A percentile compares a stretch with the other conserved stretches of the same genome.
Conservation (phyloP, 495 filamentous ascomycete genomes). For the Delitschia confertaspora region DNA sequence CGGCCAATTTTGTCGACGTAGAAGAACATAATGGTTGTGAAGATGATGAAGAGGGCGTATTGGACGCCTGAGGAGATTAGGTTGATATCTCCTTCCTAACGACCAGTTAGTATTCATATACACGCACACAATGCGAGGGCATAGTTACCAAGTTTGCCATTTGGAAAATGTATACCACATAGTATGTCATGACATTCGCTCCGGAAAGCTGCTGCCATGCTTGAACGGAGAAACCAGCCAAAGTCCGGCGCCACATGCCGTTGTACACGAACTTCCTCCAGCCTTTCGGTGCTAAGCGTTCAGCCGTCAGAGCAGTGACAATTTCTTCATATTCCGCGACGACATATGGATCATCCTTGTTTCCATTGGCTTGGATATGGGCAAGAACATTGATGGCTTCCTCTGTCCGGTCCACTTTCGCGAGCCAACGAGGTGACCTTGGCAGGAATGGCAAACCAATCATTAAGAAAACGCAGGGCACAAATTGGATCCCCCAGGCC, state of each 20-base stretch:
- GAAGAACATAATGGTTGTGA: slow-evolving; percentile 57
- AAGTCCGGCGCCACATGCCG: slow-evolving; percentile 62
- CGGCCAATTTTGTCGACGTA: slow-evolving; percentile 71
- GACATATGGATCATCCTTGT: slow-evolving; percentile 57
- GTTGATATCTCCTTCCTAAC: slow-evolving; percentile 55
- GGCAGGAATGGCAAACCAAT: slow-evolving; percentile 61
- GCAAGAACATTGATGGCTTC: slow-evolving; percentile 61
- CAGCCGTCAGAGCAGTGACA: slow-evolving; percentile 47
- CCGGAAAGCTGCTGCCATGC: slow-evolving; percentile 63
- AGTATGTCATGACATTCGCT: slow-evolving; percentile 55
- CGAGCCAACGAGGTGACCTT: slow-evolving; percentile 64
- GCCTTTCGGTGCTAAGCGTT: slow-evolving; percentile 44
- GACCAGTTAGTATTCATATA: no score
- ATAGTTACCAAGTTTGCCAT: slow-evolving; percentile 60
- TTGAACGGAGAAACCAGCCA: slow-evolving; percentile 61
- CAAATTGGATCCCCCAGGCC: slow-evolving; percentile 64
- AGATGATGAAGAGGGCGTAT: slow-evolving; percentile 68
- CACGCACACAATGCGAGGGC: no score
- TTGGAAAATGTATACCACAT: slow-evolving; percentile 62
- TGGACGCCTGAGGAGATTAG: slow-evolving; percentile 62
- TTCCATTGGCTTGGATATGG: slow-evolving; percentile 56
- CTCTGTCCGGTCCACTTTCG: slow-evolving; percentile 56
- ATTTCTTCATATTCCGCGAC: slow-evolving; percentile 69
- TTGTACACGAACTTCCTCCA: slow-evolving; percentile 54
- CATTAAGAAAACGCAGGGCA: slow-evolving; percentile 57